These are phyloP conservation scores for Flaveria sonorensis DNA, from an alignment of 129 eudicot species.

Conservation along the genomic window DNA sequence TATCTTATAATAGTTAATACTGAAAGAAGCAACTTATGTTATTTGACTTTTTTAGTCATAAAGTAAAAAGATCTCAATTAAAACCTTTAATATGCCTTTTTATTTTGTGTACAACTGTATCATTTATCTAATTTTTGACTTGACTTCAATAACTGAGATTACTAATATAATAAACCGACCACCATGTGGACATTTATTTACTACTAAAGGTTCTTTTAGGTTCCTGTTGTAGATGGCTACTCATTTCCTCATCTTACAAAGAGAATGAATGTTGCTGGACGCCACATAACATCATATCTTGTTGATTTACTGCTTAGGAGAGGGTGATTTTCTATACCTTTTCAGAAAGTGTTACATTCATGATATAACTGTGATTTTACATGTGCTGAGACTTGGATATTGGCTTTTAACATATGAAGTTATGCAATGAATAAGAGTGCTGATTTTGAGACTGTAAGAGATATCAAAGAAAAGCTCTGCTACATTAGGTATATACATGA, in stretches of 20 bases:
- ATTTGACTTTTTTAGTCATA: conserved; percentile 5
- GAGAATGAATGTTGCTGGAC: conserved; percentile 98
- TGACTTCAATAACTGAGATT: conserved; percentile 8
- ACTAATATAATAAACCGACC: conserved; percentile 4
- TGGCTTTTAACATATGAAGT: conserved; percentile 46
- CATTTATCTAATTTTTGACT: neutral
- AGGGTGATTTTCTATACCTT: conserved; percentile 61
- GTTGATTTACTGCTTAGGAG: conserved; percentile 92
- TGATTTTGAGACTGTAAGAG: conserved; percentile 98
- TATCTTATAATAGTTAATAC: conserved; percentile 10
- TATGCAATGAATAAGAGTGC: conserved; percentile 94
- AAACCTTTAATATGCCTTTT: conserved; percentile 15
- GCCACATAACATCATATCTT: conserved; percentile 95
- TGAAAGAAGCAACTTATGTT: conserved; percentile 12
- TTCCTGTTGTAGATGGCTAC: conserved; percentile 99
- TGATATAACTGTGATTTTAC: conserved; percentile 21
- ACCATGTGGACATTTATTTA: neutral
- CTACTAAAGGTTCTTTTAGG: conserved; percentile 51
- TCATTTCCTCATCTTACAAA: conserved; percentile 99
- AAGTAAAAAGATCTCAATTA: conserved; percentile 13
- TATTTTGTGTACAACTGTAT: conserved; percentile 13
- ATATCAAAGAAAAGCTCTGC: conserved; percentile 96
- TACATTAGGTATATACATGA: conserved; percentile 66
- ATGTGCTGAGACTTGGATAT: conserved; percentile 12
- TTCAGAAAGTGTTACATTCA: conserved; percentile 17